A percentile compares a stretch with the other conserved stretches of the same genome.
Evolutionary conservation across 257 asterid genomes (phyloP).

Genomic region (Coffea canephora): DNA sequence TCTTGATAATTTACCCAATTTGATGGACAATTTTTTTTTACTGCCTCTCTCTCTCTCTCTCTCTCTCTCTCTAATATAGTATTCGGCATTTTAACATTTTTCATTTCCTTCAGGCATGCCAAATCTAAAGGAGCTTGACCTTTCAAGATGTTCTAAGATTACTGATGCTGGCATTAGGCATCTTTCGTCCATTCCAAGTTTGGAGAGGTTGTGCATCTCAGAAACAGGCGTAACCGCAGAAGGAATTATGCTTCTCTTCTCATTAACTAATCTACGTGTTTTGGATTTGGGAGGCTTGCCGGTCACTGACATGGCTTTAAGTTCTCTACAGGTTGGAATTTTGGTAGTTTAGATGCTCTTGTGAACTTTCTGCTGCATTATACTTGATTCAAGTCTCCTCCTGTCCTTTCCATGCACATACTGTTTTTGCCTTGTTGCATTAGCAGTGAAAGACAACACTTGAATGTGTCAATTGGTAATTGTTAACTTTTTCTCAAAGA

Average conservation of each 20-base stretch:
- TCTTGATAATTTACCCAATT: constrained; percentile 7
- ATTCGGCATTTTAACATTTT: constrained; percentile 1
- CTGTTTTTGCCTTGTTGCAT: neutral
- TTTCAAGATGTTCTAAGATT: constrained; percentile 77
- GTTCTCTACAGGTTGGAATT: constrained; percentile 64
- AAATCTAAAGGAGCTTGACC: constrained; percentile 68
- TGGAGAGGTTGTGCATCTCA: constrained; percentile 78
- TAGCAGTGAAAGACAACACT: neutral
- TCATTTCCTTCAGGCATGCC: constrained; percentile 58
- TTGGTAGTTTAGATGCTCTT: neutral
- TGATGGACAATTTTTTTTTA: neutral
- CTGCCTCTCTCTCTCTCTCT: no score
- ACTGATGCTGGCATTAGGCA: constrained; percentile 76
- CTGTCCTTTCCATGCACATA: neutral
- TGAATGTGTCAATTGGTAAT: neutral
- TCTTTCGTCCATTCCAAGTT: constrained; percentile 56
- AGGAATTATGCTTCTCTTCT: constrained; percentile 60
- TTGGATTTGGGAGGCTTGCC: constrained; percentile 91
- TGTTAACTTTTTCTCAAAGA: neutral
- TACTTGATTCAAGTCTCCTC: neutral
- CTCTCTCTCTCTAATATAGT: constrained; percentile 4
- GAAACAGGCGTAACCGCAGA: constrained; percentile 75
- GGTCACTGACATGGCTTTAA: constrained; percentile 64
- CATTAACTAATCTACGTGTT: constrained; percentile 48
- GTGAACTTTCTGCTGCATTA: constrained; percentile 17